Evolutionary conservation across 495 filamentous ascomycete genomes (phyloP).

Genomic region (Diplogelasinospora grovesii): DNA sequence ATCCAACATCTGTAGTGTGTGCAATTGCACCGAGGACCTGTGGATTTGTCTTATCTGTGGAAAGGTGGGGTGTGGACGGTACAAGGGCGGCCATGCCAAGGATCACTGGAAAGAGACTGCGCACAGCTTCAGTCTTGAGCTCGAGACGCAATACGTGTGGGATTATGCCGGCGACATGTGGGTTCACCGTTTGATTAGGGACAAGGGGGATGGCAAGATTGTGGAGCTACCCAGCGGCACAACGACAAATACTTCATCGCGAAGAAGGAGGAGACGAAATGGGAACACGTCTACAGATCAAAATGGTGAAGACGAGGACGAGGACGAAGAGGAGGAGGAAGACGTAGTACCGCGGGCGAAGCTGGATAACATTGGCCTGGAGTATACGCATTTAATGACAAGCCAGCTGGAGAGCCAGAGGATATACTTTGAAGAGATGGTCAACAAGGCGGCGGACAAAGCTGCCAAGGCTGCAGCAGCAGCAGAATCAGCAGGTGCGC

Average conservation of each 20-base stretch:
- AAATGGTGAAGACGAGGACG: conserved; percentile 12
- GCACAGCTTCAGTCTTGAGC: conserved; percentile 88
- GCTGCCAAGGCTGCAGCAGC: conserved; percentile 63
- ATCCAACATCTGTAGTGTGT: conserved; percentile 59
- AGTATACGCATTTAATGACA: conserved; percentile 90
- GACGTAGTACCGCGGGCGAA: conserved; percentile 87
- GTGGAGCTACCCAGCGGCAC: conserved; percentile 63
- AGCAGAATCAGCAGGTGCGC: conserved; percentile 54
- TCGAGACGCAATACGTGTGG: conserved; percentile 91
- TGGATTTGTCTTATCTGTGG: conserved; percentile 96
- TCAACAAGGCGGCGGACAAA: conserved; percentile 88
- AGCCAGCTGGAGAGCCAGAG: conserved; percentile 88
- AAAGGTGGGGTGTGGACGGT: conserved; percentile 85
- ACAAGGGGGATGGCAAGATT: conserved; percentile 83
- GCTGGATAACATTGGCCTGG: conserved; percentile 82
- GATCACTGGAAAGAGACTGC: conserved; percentile 84
- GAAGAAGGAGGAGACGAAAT: too few species aligned
- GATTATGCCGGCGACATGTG: conserved; percentile 93
- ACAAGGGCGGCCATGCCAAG: conserved; percentile 90
- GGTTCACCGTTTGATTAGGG: conserved; percentile 90
- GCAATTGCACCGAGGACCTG: conserved; percentile 70
- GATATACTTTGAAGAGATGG: conserved; percentile 87
- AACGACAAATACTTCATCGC: conserved; percentile 8
- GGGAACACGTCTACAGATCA: too few species aligned
- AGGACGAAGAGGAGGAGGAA: conserved; percentile 25